These are phyloP conservation scores for Chrysanthemum makinoi DNA, from an alignment of 129 eudicot species.

Conservation along the genomic window DNA sequence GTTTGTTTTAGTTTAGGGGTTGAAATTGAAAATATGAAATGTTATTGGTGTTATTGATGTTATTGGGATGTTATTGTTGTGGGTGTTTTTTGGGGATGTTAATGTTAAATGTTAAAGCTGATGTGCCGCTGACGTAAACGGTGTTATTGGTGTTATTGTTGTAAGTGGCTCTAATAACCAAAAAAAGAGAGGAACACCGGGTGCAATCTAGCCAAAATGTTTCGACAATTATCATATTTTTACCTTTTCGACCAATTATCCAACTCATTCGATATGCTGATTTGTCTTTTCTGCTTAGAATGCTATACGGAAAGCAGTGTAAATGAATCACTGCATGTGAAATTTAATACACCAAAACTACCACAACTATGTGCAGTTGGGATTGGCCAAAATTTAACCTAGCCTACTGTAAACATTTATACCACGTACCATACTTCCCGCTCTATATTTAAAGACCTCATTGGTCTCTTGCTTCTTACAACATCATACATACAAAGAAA, in stretches of 20 bases:
- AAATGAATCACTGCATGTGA: neutral
- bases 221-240: too few relatives aligned
- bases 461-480: conserved; percentile 24
- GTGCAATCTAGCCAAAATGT: too few relatives aligned
- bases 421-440: conserved; percentile 18
- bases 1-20: too few relatives aligned
- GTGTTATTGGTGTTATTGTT: too few relatives aligned
- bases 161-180: too few relatives aligned
- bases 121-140: too few relatives aligned
- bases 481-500: conserved; percentile 16
- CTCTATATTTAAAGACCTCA: conserved; percentile 25
- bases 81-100: too few relatives aligned
- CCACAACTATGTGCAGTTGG: conserved; percentile 34
- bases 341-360: conserved; percentile 36
- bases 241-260: neutral
- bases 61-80: too few relatives aligned
- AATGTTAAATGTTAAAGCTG: too few relatives aligned
- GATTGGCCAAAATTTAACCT: conserved; percentile 20
- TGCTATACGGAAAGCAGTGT: neutral
- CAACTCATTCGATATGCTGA: neutral
- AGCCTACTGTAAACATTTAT: neutral
- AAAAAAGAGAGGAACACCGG: too few relatives aligned
- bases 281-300: neutral
- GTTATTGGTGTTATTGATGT: too few relatives aligned
- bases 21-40: too few relatives aligned